phyloP scores from a whole-genome alignment of 108 stramenopile genomes.

The Schizochytrium sp. region DNA sequence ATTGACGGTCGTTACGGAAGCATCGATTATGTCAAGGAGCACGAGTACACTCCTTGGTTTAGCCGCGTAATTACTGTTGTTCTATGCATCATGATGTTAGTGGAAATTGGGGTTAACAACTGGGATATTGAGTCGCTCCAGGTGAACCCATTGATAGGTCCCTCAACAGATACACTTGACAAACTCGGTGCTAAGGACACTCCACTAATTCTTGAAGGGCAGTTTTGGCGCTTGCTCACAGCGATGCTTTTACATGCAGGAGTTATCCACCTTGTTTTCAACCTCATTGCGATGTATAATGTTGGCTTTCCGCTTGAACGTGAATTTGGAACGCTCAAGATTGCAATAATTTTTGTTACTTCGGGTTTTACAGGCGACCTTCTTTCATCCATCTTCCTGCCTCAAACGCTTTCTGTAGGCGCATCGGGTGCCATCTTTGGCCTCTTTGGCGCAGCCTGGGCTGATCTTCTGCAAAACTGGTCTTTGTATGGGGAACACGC shows the following conservation, averaged over 20 bases:
- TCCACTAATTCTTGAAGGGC: constrained; percentile 83
- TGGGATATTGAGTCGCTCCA: constrained; percentile 79
- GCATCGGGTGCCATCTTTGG: constrained; percentile 94
- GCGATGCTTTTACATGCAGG: constrained; percentile 95
- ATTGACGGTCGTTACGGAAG: neutral
- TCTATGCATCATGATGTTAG: constrained; percentile 33
- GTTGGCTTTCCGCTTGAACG: constrained; percentile 89
- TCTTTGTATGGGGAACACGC: constrained; percentile 77
- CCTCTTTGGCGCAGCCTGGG: constrained; percentile 86
- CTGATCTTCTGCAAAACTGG: constrained; percentile 92
- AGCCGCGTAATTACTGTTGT: neutral
- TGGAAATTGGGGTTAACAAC: constrained; percentile 64
- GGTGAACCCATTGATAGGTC: constrained; percentile 91
- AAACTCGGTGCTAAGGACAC: constrained; percentile 86
- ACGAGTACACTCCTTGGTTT: constrained; percentile 11
- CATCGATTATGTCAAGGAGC: neutral
- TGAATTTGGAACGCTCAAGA: constrained; percentile 81
- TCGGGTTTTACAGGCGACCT: constrained; percentile 89
- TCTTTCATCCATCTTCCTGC: constrained; percentile 87
- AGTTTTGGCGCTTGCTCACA: constrained; percentile 87
- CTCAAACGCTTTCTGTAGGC: constrained; percentile 89
- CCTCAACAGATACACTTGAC: constrained; percentile 84
- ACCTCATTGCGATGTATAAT: constrained; percentile 88
- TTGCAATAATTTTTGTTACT: constrained; percentile 83
- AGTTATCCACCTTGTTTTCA: constrained; percentile 90